Evolutionary conservation across 2,329 filamentous ascomycete genomes (phyloP).

Genomic region (Aureobasidium musti): DNA sequence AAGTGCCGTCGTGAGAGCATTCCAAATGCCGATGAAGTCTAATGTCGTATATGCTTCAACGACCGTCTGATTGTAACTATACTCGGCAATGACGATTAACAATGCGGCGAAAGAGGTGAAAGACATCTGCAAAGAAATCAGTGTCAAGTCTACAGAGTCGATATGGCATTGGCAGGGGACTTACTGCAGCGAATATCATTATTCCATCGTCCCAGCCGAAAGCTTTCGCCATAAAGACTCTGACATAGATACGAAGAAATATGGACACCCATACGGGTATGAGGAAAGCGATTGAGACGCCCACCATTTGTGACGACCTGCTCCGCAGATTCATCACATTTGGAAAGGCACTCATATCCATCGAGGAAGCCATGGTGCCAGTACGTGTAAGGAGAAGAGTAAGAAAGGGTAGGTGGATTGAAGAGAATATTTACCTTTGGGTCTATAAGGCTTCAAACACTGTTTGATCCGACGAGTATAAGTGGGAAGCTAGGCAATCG

Average conservation of each 20-base stretch:
- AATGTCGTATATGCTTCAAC: constrained; percentile 1
- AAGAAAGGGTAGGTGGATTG: constrained; percentile 8
- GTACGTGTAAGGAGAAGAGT: constrained; percentile 11
- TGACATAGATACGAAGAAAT: constrained; percentile 27
- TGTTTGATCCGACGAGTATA: constrained; percentile 10
- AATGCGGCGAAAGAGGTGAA: constrained; percentile 4
- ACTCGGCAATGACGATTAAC: constrained; percentile 7
- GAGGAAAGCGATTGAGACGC: constrained; percentile 16
- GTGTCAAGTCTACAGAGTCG: neutral
- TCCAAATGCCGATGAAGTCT: constrained; percentile 9
- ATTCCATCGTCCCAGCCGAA: constrained; percentile 31
- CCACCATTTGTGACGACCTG: neutral
- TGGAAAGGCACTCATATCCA: neutral
- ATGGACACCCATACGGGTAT: constrained; percentile 26
- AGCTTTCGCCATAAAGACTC: constrained; percentile 25
- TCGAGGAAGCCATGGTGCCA: constrained; percentile 10
- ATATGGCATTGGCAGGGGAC: neutral
- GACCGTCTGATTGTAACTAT: neutral
- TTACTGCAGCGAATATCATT: constrained; percentile 27
- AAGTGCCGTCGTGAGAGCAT: neutral
- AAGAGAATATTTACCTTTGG: constrained; percentile 4
- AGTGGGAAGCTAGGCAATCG: constrained; percentile 2
- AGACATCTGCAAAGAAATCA: neutral
- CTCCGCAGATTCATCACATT: constrained; percentile 7
- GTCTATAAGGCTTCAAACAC: constrained; percentile 5